Evolutionary conservation across 1,284 basidiomycete species (phyloP).

Genomic region (Tilletia walkeri): DNA sequence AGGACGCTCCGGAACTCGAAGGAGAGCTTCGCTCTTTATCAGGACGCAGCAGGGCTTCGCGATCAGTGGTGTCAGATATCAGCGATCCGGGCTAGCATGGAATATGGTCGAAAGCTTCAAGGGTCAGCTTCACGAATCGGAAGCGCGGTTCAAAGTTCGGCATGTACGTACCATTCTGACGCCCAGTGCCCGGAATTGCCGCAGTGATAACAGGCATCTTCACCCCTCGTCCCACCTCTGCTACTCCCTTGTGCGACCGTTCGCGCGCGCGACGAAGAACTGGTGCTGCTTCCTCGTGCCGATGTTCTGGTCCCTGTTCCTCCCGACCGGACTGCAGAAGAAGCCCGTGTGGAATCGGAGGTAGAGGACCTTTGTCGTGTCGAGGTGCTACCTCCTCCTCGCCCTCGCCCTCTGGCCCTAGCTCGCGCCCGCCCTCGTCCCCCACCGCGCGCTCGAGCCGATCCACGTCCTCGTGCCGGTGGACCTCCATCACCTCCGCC

Average conservation of each 20-base stretch:
- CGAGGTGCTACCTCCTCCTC: constrained; percentile 18
- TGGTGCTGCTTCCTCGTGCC: not conserved
- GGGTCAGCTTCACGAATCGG: not conserved
- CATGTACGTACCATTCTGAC: not conserved
- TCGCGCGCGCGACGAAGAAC: not conserved
- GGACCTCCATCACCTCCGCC: constrained; percentile 49
- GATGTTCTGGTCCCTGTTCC: not conserved
- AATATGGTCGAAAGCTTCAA: too few relatives aligned
- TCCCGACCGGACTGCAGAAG: not conserved
- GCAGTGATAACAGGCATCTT: constrained; percentile 32
- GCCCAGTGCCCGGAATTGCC: constrained; percentile 34
- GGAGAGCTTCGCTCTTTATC: too few relatives aligned
- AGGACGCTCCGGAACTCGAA: too few relatives aligned
- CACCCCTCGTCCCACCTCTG: constrained; percentile 19
- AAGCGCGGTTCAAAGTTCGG: not conserved
- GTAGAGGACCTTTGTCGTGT: constrained; percentile 20
- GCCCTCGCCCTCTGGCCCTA: constrained; percentile 29
- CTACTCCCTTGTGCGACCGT: not conserved
- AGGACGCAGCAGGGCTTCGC: too few relatives aligned
- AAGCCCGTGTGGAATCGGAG: constrained; percentile 14
- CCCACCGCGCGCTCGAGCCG: constrained; percentile 30
- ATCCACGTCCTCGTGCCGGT: constrained; percentile 22
- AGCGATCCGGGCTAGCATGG: not conserved
- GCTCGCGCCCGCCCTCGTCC: constrained; percentile 28
- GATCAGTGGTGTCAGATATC: not conserved